Conservation (phyloP, 176 grass and related monocot genomes). For the Stipa capillata region DNA sequence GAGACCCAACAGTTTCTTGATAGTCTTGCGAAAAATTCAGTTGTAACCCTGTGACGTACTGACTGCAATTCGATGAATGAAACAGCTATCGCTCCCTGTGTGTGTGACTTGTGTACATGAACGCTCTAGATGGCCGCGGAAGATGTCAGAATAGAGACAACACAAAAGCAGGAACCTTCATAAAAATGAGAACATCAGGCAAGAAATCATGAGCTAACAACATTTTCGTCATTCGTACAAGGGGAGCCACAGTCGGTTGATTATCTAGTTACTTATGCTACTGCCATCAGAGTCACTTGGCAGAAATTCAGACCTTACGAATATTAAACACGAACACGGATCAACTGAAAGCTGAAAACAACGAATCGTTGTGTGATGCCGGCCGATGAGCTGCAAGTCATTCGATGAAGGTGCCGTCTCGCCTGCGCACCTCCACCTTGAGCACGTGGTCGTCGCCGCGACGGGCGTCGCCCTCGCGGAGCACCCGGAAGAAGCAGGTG, state of each 20-base stretch:
- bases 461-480: neutral
- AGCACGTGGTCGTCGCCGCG: conserved; percentile 13
- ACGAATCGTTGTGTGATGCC: neutral
- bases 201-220: no score
- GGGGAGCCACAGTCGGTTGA: no score
- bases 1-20: no score
- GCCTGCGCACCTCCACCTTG: conserved; percentile 34
- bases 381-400: neutral
- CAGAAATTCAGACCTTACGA: neutral
- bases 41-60: no score
- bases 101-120: no score
- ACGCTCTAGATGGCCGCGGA: no score
- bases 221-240: neutral
- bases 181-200: no score
- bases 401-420: neutral
- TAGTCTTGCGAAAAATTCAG: no score
- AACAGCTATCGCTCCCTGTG: no score
- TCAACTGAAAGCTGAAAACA: neutral
- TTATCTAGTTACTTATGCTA: neutral
- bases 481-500: conserved; percentile 27
- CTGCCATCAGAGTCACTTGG: neutral
- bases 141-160: no score
- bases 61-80: no score
- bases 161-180: no score
- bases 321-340: neutral